Conservation (phyloP, 768 basidiomycete species). For the Tephrocybe sp. region DNA sequence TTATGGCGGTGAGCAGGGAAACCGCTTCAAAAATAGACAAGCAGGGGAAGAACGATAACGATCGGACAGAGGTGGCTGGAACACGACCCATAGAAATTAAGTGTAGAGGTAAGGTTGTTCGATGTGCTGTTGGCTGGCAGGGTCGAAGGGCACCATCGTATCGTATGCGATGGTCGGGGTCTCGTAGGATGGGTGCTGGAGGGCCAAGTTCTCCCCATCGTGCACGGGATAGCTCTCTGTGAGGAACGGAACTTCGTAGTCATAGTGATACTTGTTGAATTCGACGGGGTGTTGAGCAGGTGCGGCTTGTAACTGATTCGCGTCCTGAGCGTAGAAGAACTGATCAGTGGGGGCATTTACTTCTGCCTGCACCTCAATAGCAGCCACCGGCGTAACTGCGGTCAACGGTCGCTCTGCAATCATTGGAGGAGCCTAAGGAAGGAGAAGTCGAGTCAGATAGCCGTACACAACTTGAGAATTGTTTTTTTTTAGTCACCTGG, state of each 20-base stretch:
- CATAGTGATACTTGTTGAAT: conserved; percentile 16
- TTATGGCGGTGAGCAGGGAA: not conserved
- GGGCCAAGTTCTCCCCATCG: conserved; percentile 12
- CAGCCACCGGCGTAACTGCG: not conserved
- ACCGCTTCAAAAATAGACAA: conserved; percentile 9
- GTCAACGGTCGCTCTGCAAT: conserved; percentile 5
- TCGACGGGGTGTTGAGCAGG: conserved; percentile 5
- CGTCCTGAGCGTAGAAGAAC: conserved; percentile 16
- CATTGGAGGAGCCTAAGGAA: conserved; percentile 1
- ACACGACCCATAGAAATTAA: conserved; percentile 2
- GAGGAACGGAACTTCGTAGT: conserved; percentile 13
- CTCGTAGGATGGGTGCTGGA: conserved; percentile 18
- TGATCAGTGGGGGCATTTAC: conserved; percentile 9
- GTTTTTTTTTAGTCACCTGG: conserved; percentile 19
- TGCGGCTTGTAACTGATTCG: conserved; percentile 8
- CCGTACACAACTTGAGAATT: not conserved
- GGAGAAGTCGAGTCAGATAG: not conserved
- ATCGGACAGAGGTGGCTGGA: conserved; percentile 2
- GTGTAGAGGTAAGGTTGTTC: conserved; percentile 12
- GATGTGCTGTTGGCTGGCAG: conserved; percentile 5
- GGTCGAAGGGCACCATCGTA: conserved; percentile 9
- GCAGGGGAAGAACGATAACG: not conserved
- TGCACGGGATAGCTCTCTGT: conserved; percentile 17
- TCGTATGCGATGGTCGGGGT: conserved; percentile 10
- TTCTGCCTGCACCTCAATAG: conserved; percentile 7